A percentile compares a stretch with the other conserved stretches of the same genome.
phyloP scores from a whole-genome alignment of 352 stramenopile species.

The Globisporangium canariense region DNA sequence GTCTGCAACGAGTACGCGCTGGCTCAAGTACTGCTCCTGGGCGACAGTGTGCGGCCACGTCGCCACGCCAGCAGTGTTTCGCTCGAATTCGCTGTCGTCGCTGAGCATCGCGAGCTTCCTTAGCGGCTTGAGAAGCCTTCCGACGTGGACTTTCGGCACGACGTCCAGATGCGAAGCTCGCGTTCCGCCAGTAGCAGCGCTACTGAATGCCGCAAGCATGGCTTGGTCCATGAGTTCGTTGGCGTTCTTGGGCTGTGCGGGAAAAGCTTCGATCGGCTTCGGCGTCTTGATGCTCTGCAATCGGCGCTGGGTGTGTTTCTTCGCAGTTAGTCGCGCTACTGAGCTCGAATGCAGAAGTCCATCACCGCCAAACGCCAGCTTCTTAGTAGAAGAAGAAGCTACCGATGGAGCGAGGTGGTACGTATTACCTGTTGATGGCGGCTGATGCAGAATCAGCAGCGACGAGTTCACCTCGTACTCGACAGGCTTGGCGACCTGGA shows the following conservation, averaged over 20 bases:
- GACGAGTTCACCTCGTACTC: constrained; percentile 66
- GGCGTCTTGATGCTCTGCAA: constrained; percentile 54
- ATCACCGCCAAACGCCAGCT: constrained; percentile 7
- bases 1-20: background rate
- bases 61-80: background rate
- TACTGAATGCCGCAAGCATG: background rate
- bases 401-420: constrained; percentile 21
- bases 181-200: too few relatives aligned
- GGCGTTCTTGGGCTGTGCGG: constrained; percentile 32
- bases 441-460: constrained; percentile 47
- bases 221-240: background rate
- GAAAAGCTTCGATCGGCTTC: constrained; percentile 37
- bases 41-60: background rate
- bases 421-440: constrained; percentile 21
- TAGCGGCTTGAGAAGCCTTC: background rate
- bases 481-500: constrained; percentile 39
- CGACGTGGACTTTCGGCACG: constrained; percentile 1
- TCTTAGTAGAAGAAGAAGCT: background rate
- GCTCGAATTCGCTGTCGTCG: background rate
- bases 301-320: constrained; percentile 51
- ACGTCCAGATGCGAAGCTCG: background rate
- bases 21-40: background rate
- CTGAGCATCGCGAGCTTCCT: background rate
- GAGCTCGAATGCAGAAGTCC: constrained; percentile 6
- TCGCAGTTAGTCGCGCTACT: constrained; percentile 19